phyloP scores from a whole-genome alignment of 2,329 filamentous ascomycete genomes.

The Juglanconis juglandina region DNA sequence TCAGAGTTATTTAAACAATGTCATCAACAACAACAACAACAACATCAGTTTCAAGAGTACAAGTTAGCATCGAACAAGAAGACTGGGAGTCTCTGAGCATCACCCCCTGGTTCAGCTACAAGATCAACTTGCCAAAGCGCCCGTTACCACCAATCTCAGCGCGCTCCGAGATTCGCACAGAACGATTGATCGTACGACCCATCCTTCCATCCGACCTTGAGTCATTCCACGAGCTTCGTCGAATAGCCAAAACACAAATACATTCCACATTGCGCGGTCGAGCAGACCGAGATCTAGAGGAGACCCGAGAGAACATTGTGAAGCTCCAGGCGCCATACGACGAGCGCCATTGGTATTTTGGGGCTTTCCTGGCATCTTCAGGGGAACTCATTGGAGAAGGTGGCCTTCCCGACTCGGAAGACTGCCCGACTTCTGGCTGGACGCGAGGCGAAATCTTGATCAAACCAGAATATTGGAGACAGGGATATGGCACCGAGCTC shows the following conservation, averaged over 20 bases:
- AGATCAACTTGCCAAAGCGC: background rate
- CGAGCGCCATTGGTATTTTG: conserved; percentile 21
- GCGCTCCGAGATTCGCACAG: conserved; percentile 7
- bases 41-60: background rate
- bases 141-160: conserved; percentile 10
- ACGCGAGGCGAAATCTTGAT: conserved; percentile 13
- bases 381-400: conserved; percentile 29
- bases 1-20: no score
- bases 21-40: no score
- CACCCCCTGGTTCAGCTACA: conserved; percentile 9
- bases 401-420: conserved; percentile 19
- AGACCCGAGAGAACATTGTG: conserved; percentile 6
- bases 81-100: conserved; percentile 1
- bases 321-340: conserved; percentile 11
- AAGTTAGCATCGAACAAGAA: background rate
- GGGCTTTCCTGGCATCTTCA: conserved; percentile 24
- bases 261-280: conserved; percentile 15
- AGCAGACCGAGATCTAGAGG: conserved; percentile 9
- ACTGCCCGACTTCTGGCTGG: conserved; percentile 13
- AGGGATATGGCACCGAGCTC: conserved; percentile 17
- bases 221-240: conserved; percentile 18
- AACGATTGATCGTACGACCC: conserved; percentile 16
- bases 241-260: conserved; percentile 1
- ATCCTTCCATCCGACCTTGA: conserved; percentile 16
- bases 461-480: conserved; percentile 2